Evolutionary conservation across 2,329 filamentous ascomycete genomes (phyloP).

Genomic region (Fusarium oxysporum): DNA sequence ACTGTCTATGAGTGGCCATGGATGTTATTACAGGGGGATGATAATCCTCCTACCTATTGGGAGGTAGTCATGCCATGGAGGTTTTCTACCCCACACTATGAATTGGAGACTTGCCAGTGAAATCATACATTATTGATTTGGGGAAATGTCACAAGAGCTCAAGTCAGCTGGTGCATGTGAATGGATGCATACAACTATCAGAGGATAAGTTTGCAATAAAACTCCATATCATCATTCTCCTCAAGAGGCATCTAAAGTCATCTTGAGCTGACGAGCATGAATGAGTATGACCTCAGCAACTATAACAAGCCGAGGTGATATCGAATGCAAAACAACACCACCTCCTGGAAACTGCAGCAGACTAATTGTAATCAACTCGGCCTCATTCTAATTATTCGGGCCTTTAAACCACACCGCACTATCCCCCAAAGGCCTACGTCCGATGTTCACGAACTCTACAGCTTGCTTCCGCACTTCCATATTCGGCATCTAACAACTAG

Average conservation of each 20-base stretch:
- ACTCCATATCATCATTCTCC: not conserved
- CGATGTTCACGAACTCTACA: conserved; percentile 16
- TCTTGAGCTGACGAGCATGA: not conserved
- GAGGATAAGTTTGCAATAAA: not conserved
- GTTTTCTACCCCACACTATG: conserved; percentile 3
- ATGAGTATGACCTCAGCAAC: not conserved
- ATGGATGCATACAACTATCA: not conserved
- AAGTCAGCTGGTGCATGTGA: conserved; percentile 2
- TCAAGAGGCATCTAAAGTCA: not conserved
- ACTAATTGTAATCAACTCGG: conserved; percentile 23
- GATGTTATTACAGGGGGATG: not conserved
- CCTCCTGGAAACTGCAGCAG: conserved; percentile 11
- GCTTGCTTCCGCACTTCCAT: conserved; percentile 36
- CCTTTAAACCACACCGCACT: conserved; percentile 43
- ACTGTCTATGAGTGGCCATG: not conserved
- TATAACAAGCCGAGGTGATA: conserved; percentile 9
- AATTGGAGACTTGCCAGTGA: not conserved
- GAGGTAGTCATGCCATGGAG: not conserved
- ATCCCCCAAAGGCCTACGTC: conserved; percentile 36
- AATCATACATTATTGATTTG: not conserved
- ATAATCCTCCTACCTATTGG: conserved; percentile 1
- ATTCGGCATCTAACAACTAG: conserved; percentile 26
- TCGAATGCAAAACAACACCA: conserved; percentile 15
- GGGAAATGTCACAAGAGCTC: conserved; percentile 1
- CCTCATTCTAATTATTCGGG: conserved; percentile 41